phyloP scores from a whole-genome alignment of 2,329 filamentous ascomycete species.

The Fusarium annulatum region DNA sequence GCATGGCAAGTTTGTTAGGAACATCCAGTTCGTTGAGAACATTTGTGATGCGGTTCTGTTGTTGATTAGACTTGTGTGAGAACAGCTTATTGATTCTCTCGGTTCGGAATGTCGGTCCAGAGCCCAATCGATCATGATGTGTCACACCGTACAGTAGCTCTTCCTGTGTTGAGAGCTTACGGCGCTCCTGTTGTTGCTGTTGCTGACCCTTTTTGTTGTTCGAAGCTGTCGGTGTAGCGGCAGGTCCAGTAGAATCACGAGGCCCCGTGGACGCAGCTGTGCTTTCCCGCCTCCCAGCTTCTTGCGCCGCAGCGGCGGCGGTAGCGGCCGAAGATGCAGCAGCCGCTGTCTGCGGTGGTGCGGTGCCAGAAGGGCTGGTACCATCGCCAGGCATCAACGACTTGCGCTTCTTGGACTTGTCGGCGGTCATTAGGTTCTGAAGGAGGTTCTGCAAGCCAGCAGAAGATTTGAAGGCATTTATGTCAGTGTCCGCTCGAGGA shows the following conservation, averaged over 20 bases:
- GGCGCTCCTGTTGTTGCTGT: constrained; percentile 61
- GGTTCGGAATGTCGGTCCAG: constrained; percentile 90
- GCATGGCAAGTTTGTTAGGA: constrained; percentile 76
- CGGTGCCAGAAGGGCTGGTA: constrained; percentile 57
- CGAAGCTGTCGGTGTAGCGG: constrained; percentile 50
- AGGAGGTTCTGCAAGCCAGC: constrained; percentile 82
- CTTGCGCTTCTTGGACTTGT: constrained; percentile 91
- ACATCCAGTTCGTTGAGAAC: constrained; percentile 79
- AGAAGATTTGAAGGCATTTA: constrained; percentile 82
- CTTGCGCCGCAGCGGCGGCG: constrained; percentile 47
- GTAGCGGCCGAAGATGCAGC: constrained; percentile 26
- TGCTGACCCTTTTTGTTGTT: constrained; percentile 62
- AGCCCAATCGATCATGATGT: constrained; percentile 84
- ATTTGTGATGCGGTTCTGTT: constrained; percentile 79
- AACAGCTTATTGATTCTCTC: constrained; percentile 84
- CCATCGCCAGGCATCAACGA: constrained; percentile 72
- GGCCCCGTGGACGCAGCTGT: constrained; percentile 59
- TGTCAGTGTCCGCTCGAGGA: constrained; percentile 75
- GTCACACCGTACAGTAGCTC: constrained; percentile 85
- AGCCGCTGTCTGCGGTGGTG: constrained; percentile 46
- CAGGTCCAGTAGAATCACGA: constrained; percentile 50
- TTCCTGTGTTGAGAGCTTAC: constrained; percentile 79
- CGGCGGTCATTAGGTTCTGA: constrained; percentile 82
- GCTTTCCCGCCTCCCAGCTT: constrained; percentile 62
- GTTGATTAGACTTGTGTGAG: constrained; percentile 79